Base-by-base conservation (phyloP, 2,329 filamentous ascomycete species). In the Aspergillus ochraceoroseus region DNA sequence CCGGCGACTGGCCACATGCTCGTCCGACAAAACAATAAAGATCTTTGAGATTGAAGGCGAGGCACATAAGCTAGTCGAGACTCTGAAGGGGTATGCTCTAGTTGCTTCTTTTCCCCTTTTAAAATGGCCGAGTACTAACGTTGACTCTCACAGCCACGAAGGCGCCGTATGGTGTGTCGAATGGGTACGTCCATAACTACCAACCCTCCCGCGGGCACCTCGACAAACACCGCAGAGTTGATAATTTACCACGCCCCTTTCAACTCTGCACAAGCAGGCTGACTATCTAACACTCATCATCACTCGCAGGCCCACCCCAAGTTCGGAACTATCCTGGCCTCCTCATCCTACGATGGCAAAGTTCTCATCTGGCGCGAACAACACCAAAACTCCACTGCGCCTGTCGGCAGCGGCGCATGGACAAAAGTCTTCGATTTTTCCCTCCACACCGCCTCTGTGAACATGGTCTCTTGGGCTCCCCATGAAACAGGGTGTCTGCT, bases 331-430 rank as follows among this genome's bases (percentile, higher is more conserved):
- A 95, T 98, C 62, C 83, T 98, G 46, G 92, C 92, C 41, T 94
- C 87, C 48, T 87, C 88, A 36, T 87, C 86, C 52, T 98, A 95
- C 72, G 92, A 98, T 68, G 92, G 90, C 68, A 95, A 95, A 69
- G 90, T 98, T 52, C 82, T 96, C 66, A 94, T 98, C 75, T 98
- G 90, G 88, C 87, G 89, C 65, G 92, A 98, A 70, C 83, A 89
- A 65, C 56, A 62, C 36, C 56, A 61, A 38, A 62, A 58, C 55
- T 49, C 64, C 41, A 55, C 65, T 39, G 58, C 60, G 40, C 58
- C 64, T 33, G 59, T 59, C 26, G 54, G 61, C 46, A 73, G 69
- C 55, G 77, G 74, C 53, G 72, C 78, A 56, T 88, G 84, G 84
- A 84, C 88, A 59, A 82, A 84, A 62, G 87, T 95, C 65, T 94